Evolutionary conservation across 2,329 filamentous ascomycete genomes (phyloP), one percentile per base, ranked within the genome.

Genomic region (Calonectria pseudoturangicola): DNA sequence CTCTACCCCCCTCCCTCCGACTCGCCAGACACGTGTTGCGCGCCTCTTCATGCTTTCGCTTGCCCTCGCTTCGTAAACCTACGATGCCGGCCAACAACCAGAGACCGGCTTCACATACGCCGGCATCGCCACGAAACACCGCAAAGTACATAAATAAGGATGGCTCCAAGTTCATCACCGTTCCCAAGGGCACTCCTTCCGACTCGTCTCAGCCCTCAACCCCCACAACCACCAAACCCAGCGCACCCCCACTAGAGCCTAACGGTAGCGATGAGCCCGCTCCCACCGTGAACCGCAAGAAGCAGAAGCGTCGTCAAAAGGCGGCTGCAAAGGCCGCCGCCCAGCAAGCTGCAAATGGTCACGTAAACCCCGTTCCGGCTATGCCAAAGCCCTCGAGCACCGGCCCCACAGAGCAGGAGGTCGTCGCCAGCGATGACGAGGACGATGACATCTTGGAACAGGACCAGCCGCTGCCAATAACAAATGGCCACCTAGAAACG

Each of bases 291-390:
- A 98, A 98, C 85, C 92, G 94, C 82, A 98, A 98, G 89, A 98
- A 98, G 88, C 94, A 97, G 84, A 98, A 98, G 88, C 92, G 96
- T 78, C 91, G 96, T 77, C 93, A 94, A 82, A 98, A 98, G 85
- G 94, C 93, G 41, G 93, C 94, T 39, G 93, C 93, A 73, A 91
- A 93, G 81, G 90, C 90, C 36, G 91, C 87, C 50, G 85, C 86
- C 6, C 83, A 85, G 68, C 78, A 82, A 30, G 79, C 79, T 28
- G 77, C 80, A 39, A 88, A 89, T 74, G 87, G 87, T 27, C 82
- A 86, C 48, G 79, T 83, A 5, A 83, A 83, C 73, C 81, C 85
- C 50, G 79, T 84, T 33, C 75, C 80, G 48, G 79, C 71, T 41
- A 75, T 80, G 48, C 78, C 70, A 13, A 74, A 64, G 25, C 72